Evolutionary conservation across 257 asterid species (phyloP).

Genomic region (Penstemon davidsonii): DNA sequence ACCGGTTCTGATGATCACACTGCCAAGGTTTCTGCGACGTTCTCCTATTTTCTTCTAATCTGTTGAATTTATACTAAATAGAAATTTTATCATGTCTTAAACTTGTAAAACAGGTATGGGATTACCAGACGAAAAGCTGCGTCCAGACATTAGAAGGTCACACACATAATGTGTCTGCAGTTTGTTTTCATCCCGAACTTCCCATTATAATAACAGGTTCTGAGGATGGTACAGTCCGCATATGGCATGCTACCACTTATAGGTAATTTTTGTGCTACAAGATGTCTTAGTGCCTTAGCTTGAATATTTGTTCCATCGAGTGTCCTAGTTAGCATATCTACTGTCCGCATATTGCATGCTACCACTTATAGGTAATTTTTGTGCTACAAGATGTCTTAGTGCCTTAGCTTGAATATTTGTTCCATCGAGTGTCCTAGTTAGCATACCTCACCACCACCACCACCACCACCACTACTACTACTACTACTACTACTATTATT

Average conservation of each 20-base stretch:
- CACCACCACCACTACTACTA: not conserved
- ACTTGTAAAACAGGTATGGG: constrained; percentile 81
- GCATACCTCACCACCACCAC: not conserved
- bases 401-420: not conserved
- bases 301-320: not conserved
- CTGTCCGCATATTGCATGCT: constrained; percentile 99
- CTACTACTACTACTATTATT: not conserved
- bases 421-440: constrained; percentile 8
- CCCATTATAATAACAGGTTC: constrained; percentile 97
- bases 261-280: constrained; percentile 46
- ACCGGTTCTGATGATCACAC: constrained; percentile 99
- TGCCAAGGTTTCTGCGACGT: constrained; percentile 72
- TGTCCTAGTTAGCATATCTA: constrained; percentile 25
- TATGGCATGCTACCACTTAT: constrained; percentile 97
- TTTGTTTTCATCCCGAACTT: constrained; percentile 97
- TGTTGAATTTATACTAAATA: constrained; percentile 17
- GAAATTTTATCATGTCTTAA: constrained; percentile 22
- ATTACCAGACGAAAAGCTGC: constrained; percentile 96
- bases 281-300: no score
- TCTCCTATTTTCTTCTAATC: constrained; percentile 24
- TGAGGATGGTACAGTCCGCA: constrained; percentile 99
- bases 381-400: not conserved
- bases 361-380: constrained; percentile 79
- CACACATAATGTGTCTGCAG: constrained; percentile 99
- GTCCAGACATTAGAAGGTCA: constrained; percentile 99